phyloP scores from a whole-genome alignment of 2,329 filamentous ascomycete species.

The Penicillium sp. region DNA sequence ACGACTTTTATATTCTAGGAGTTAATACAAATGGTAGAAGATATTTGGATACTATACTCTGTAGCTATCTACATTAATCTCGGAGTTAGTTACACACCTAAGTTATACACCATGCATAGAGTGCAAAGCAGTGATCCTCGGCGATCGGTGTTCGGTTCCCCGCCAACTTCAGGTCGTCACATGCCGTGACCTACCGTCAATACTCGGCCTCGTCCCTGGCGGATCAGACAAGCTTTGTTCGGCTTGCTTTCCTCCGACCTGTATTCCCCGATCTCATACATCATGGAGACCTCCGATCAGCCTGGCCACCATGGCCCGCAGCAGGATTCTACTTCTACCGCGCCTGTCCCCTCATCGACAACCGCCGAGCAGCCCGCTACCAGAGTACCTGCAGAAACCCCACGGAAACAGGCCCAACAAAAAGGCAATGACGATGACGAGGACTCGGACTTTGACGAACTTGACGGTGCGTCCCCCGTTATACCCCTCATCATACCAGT shows the following conservation, averaged over 20 bases:
- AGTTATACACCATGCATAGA: background rate
- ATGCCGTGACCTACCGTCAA: constrained; percentile 15
- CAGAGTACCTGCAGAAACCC: constrained; percentile 1
- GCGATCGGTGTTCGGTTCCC: constrained; percentile 28
- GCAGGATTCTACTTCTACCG: background rate
- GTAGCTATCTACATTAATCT: background rate
- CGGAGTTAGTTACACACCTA: background rate
- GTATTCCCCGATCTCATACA: background rate
- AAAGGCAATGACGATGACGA: constrained; percentile 56
- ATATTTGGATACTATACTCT: background rate
- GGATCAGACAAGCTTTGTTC: background rate
- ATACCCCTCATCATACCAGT: background rate
- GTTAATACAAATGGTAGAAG: background rate
- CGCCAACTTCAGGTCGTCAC: constrained; percentile 25
- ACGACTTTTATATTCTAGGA: background rate
- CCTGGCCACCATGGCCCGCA: background rate
- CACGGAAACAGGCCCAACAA: constrained; percentile 6
- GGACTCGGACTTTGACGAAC: constrained; percentile 90
- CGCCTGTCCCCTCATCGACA: background rate
- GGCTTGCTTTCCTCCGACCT: background rate
- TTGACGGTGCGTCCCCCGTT: constrained; percentile 62
- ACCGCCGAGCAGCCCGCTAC: background rate
- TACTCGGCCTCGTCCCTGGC: background rate
- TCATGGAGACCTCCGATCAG: background rate
- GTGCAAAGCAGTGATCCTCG: constrained; percentile 8